A percentile compares a stretch with the other conserved stretches of the same genome.
phyloP scores from a whole-genome alignment of 345 rosid genomes.

The Pistacia integerrima region DNA sequence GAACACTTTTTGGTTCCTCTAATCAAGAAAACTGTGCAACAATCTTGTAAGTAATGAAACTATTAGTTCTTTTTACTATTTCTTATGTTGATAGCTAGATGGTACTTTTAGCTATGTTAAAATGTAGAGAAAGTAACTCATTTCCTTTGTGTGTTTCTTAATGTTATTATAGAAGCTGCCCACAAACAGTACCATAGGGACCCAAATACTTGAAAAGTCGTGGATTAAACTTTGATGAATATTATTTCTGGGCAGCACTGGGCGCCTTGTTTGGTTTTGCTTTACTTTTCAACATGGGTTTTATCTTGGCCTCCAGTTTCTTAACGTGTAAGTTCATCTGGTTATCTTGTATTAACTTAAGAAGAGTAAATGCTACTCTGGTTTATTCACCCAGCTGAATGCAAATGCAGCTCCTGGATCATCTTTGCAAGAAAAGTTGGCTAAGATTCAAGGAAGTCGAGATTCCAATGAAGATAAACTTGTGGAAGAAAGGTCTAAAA shows the following conservation, averaged over 20 bases:
- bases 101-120: too few species aligned
- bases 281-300: conserved; percentile 58
- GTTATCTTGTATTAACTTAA: background rate
- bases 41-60: too few species aligned
- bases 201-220: conserved; percentile 49
- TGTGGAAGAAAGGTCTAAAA: too few species aligned
- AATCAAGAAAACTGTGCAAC: too few species aligned
- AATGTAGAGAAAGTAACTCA: too few species aligned
- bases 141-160: too few species aligned
- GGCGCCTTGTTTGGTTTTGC: conserved; percentile 59
- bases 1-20: background rate
- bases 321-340: conserved; percentile 49
- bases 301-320: conserved; percentile 60
- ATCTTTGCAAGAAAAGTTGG: conserved; percentile 19
- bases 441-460: conserved; percentile 16
- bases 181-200: conserved; percentile 48
- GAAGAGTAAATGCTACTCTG: background rate
- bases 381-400: background rate
- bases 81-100: too few species aligned
- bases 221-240: conserved; percentile 51
- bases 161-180: conserved; percentile 33
- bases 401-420: too few species aligned
- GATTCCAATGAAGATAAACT: too few species aligned
- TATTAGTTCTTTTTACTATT: too few species aligned
- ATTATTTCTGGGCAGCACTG: conserved; percentile 61